Base-by-base conservation (phyloP, 164 flowering plant species). In the Annona cherimola region DNA sequence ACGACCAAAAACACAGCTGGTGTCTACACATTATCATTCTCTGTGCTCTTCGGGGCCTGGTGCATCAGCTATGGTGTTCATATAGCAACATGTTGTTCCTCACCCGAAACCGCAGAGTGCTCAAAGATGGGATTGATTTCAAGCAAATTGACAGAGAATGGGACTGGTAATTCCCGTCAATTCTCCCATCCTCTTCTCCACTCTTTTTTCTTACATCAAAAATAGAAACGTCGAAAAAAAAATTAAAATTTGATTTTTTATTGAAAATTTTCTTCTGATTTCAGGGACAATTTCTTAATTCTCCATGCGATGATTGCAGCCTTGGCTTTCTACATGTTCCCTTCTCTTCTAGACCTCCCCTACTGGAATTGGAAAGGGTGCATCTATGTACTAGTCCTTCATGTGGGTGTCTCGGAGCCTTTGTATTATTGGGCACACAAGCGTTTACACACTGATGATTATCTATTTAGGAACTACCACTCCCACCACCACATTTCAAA, bases 221-320 rank as follows among this genome's bases (percentile, higher is more conserved):
- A 61, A 18, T 7, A 14, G 41, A 4, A 40, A 19, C 8, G 9
- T 3, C 26, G 8, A 11, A 7, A 18, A 7, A 35, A 35, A 16
- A 40, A 64, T 42, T 40, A 64, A 7, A 42, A 9, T 40, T 60
- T 64, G 55, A 68, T 65, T 11, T 40, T 64, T 9, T 40, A 4
- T 12, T 64, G 16, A 4, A 1, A 14, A 1, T 40, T 64, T 39
- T 40, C 18, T 64, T 16, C 4, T 64, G 42, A 39, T 63, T 67
- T 42, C 86, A 93, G 98, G 98, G 98, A 93, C 46, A 91, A 91
- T 76, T 90, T 88, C 79, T 62, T 93, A 18, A 77, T 93, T 14
- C 88, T 94, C 72, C 94, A 94, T 78, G 88, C 85, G 66, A 44
- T 85, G 26, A 69, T 85, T 11, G 85, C 86, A 43, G 75, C 84